Conservation (phyloP, 225 moss, liverwort and hornwort species). For the Polytrichum formosum region DNA sequence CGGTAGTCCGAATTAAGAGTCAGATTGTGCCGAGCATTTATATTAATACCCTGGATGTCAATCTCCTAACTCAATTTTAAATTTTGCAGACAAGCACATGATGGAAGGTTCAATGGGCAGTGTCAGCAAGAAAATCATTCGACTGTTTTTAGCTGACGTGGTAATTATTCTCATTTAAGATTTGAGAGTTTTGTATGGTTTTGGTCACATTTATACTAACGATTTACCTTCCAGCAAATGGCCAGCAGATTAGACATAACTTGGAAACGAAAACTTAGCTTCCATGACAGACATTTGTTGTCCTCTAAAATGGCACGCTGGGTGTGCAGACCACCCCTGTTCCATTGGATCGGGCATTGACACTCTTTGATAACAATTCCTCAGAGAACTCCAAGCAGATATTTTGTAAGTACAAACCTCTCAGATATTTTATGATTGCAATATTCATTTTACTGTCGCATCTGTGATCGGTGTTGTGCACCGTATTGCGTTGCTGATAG, state of each 20-base stretch:
- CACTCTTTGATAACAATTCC: conserved; percentile 47
- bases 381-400: conserved; percentile 55
- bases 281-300: not conserved
- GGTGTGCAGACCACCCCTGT: conserved; percentile 37
- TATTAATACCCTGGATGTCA: too few relatives aligned
- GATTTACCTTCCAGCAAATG: too few relatives aligned
- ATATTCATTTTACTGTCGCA: not conserved
- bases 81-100: conserved; percentile 32
- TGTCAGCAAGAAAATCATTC: conserved; percentile 66
- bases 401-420: conserved; percentile 36
- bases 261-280: too few relatives aligned
- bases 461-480: not conserved
- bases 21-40: too few relatives aligned
- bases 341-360: conserved; percentile 62
- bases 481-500: conserved; percentile 1
- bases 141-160: conserved; percentile 68
- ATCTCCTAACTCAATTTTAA: conserved; percentile 3
- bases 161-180: conserved; percentile 28
- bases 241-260: too few relatives aligned
- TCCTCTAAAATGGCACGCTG: not conserved
- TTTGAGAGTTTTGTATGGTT: too few relatives aligned
- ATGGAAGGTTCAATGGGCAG: conserved; percentile 46
- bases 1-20: too few relatives aligned
- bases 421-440: not conserved
- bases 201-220: too few relatives aligned